phyloP scores from a whole-genome alignment of 1,284 basidiomycete species.

The Agaricales sp. region DNA sequence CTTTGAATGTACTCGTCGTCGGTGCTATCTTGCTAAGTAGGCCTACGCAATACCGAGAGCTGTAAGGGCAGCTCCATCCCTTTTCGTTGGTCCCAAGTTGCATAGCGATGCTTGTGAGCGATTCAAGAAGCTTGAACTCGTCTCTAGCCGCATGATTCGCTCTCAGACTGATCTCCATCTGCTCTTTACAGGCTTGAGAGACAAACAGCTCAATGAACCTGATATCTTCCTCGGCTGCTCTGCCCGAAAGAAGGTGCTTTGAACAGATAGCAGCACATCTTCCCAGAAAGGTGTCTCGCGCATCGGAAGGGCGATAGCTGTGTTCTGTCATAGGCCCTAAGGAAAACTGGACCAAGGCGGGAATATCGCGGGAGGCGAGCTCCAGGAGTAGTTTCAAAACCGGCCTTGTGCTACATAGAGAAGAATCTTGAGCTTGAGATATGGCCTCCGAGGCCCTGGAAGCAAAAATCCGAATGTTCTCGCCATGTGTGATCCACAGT shows the following conservation, averaged over 20 bases:
- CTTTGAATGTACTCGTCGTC: too few relatives aligned
- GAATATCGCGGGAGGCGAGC: neutral
- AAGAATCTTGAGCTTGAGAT: neutral
- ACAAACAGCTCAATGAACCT: neutral
- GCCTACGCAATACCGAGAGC: neutral
- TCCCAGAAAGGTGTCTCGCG: slow-evolving; percentile 7
- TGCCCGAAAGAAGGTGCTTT: slow-evolving; percentile 6
- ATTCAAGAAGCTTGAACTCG: neutral
- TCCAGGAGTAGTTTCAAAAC: neutral
- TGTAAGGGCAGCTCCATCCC: neutral
- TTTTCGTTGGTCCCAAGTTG: neutral
- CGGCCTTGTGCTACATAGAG: neutral
- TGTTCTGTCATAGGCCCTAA: neutral
- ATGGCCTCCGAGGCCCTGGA: neutral
- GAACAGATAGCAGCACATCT: neutral
- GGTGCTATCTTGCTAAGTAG: neutral
- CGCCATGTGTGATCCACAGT: neutral
- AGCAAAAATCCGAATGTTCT: neutral
- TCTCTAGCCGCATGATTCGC: neutral
- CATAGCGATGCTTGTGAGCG: neutral
- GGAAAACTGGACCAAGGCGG: neutral
- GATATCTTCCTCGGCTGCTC: neutral
- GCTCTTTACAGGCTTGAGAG: neutral
- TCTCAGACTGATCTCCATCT: neutral
- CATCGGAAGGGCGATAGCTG: slow-evolving; percentile 7